Conservation (phyloP, 768 basidiomycete species). For the Lactarius hatsudake region DNA sequence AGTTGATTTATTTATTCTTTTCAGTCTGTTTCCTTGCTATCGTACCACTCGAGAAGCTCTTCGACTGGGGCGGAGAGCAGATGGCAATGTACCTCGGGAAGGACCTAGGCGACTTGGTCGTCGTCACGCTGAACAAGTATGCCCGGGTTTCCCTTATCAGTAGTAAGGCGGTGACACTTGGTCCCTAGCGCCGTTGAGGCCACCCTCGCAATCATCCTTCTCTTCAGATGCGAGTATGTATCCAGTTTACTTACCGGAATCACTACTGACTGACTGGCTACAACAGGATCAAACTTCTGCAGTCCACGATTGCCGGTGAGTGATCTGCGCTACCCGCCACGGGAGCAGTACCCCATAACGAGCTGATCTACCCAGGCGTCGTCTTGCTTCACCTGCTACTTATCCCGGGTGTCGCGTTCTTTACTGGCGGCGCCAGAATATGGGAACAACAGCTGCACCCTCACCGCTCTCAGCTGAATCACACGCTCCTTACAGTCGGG, state of each 20-base stretch:
- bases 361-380: constrained; percentile 46
- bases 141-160: constrained; percentile 18
- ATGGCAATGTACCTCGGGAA: constrained; percentile 53
- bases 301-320: constrained; percentile 64
- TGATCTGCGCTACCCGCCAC: constrained; percentile 8
- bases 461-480: constrained; percentile 62
- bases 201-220: constrained; percentile 63
- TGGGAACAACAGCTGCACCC: constrained; percentile 68
- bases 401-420: constrained; percentile 65
- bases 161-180: background rate
- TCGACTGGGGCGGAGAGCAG: constrained; percentile 63
- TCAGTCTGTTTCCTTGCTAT: constrained; percentile 65
- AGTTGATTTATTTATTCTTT: background rate
- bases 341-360: background rate
- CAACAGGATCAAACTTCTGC: constrained; percentile 56
- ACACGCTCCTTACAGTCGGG: constrained; percentile 68
- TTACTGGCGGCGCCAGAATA: constrained; percentile 68
- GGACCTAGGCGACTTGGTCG: constrained; percentile 63
- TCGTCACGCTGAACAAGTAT: constrained; percentile 65
- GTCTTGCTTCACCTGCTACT: constrained; percentile 71
- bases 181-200: constrained; percentile 61
- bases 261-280: background rate
- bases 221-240: constrained; percentile 69
- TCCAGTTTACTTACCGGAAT: too few relatives aligned
- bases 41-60: constrained; percentile 60